Conservation (phyloP, 83 land plant genomes). For the Picea abies region DNA sequence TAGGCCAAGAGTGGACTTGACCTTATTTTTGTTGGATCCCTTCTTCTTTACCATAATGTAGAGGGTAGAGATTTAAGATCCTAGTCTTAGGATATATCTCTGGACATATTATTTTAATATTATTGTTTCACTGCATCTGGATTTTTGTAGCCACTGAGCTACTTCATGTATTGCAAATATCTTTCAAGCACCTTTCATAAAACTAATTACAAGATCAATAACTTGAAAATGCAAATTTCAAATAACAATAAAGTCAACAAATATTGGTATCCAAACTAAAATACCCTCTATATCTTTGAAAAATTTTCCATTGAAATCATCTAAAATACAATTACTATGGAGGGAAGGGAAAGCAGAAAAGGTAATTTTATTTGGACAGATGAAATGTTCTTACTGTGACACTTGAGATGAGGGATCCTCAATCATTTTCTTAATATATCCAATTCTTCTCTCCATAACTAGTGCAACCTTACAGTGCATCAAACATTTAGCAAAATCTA, state of each 20-base stretch:
- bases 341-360: neutral
- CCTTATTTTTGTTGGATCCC: no score
- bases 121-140: constrained; percentile 92
- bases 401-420: constrained; percentile 82
- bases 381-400: constrained; percentile 62
- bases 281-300: neutral
- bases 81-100: no score
- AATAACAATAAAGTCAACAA: neutral
- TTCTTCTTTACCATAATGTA: no score
- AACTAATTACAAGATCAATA: neutral
- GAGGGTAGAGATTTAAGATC: no score
- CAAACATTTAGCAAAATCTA: constrained; percentile 47
- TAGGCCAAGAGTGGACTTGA: no score
- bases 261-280: neutral
- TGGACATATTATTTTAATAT: no score
- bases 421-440: constrained; percentile 68
- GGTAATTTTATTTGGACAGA: neutral
- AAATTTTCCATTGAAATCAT: neutral
- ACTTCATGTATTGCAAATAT: constrained; percentile 89
- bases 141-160: constrained; percentile 91
- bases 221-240: neutral
- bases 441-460: constrained; percentile 77
- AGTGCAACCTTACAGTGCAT: constrained; percentile 87
- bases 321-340: neutral
- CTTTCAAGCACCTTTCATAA: constrained; percentile 87